These are phyloP conservation scores for Cladorrhinum sp. DNA, from an alignment of 2,329 filamentous ascomycete species.

Conservation along the genomic window DNA sequence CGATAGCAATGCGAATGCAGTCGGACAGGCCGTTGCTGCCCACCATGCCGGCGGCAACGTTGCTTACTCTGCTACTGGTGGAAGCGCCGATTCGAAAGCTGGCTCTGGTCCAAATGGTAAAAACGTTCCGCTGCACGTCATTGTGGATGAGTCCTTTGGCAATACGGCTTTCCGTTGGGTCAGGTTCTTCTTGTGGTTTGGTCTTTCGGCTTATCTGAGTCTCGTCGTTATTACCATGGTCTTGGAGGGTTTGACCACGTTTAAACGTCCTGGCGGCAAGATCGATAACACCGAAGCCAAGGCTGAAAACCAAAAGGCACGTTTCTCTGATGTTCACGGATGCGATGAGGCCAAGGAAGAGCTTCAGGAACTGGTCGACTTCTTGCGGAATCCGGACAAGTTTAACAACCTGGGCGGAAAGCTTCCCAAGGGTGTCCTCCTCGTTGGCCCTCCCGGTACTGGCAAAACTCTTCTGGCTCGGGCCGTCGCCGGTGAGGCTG, in stretches of 20 bases:
- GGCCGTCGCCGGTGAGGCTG: constrained; percentile 93
- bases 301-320: constrained; percentile 85
- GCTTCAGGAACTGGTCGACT: constrained; percentile 93
- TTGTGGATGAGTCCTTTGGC: constrained; percentile 85
- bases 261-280: constrained; percentile 74
- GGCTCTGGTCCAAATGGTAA: constrained; percentile 65
- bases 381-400: constrained; percentile 86
- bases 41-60: constrained; percentile 65
- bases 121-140: constrained; percentile 86
- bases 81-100: constrained; percentile 59
- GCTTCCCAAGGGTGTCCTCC: constrained; percentile 90
- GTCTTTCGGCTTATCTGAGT: constrained; percentile 73
- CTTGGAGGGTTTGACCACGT: constrained; percentile 73
- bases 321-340: constrained; percentile 91
- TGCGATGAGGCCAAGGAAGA: constrained; percentile 99
- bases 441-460: constrained; percentile 93
- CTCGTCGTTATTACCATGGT: constrained; percentile 77
- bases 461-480: constrained; percentile 95
- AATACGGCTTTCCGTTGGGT: constrained; percentile 84
- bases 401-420: constrained; percentile 95
- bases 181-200: constrained; percentile 79
- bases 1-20: constrained; percentile 67
- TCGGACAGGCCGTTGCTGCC: constrained; percentile 78
- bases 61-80: constrained; percentile 43
- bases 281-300: constrained; percentile 78